phyloP scores from a whole-genome alignment of 345 rosid genomes.

The Xanthoceras sorbifolium region DNA sequence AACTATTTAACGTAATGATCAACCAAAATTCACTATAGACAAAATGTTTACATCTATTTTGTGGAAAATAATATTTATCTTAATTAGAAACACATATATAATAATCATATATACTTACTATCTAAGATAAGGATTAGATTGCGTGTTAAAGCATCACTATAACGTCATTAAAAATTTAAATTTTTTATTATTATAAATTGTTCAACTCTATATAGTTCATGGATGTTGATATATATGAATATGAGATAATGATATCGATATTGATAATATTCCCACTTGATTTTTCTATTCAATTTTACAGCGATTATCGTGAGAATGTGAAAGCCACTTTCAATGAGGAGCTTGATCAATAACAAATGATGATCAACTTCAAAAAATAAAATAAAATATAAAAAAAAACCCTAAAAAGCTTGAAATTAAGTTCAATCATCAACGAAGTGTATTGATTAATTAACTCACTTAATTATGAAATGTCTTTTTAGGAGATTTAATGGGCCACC shows the following conservation, averaged over 20 bases:
- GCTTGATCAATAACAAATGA: not conserved
- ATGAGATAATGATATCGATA: not conserved
- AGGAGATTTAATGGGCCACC: not conserved
- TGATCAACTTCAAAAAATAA: no score
- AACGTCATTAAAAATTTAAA: constrained; percentile 32
- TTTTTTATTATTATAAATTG: not conserved
- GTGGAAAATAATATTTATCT: not conserved
- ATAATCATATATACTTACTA: constrained; percentile 16
- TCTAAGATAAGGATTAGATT: constrained; percentile 24
- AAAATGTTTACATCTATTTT: not conserved
- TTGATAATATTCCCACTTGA: not conserved
- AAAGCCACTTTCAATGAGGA: constrained; percentile 4
- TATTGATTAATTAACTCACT: constrained; percentile 1
- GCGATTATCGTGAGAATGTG: not conserved
- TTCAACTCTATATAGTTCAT: not conserved
- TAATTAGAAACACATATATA: not conserved
- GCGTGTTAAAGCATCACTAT: constrained; percentile 34
- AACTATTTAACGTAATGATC: no score
- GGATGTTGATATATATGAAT: not conserved
- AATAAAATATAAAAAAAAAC: no score
- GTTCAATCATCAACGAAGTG: not conserved
- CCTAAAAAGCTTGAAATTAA: not conserved
- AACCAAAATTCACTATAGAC: no score
- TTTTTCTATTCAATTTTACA: not conserved
- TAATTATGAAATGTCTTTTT: not conserved